phyloP scores from a whole-genome alignment of 805 yeast species.

The Starmera dryadoides region DNA sequence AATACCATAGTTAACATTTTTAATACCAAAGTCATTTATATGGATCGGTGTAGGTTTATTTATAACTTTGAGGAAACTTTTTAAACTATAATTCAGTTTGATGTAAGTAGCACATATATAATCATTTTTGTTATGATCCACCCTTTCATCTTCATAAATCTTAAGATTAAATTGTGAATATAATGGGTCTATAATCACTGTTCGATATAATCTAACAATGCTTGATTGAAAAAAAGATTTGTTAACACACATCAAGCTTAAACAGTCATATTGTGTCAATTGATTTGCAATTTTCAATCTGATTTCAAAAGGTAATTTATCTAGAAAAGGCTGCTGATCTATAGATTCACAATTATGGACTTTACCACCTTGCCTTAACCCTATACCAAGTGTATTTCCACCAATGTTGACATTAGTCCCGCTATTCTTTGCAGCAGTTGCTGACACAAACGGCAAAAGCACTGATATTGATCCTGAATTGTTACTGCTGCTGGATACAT shows the following conservation, averaged over 20 bases:
- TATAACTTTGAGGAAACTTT: constrained; percentile 24
- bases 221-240: constrained; percentile 24
- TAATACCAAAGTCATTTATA: neutral
- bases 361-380: too few species aligned
- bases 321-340: constrained; percentile 11
- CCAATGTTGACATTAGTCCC: too few species aligned
- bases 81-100: constrained; percentile 32
- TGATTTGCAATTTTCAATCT: constrained; percentile 24
- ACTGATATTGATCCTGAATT: neutral
- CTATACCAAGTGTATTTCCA: too few species aligned
- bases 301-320: constrained; percentile 31
- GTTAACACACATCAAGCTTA: constrained; percentile 25
- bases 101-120: constrained; percentile 20
- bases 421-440: neutral
- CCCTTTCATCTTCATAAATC: constrained; percentile 22
- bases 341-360: neutral
- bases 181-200: constrained; percentile 22
- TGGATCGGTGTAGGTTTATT: constrained; percentile 3
- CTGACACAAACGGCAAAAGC: neutral
- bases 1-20: constrained; percentile 4
- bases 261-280: constrained; percentile 31
- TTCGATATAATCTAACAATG: constrained; percentile 27
- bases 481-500: neutral
- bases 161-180: constrained; percentile 32
- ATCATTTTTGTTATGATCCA: constrained; percentile 2